Base-by-base conservation (phyloP, 257 asterid genomes). In the Cynanchum wilfordii region DNA sequence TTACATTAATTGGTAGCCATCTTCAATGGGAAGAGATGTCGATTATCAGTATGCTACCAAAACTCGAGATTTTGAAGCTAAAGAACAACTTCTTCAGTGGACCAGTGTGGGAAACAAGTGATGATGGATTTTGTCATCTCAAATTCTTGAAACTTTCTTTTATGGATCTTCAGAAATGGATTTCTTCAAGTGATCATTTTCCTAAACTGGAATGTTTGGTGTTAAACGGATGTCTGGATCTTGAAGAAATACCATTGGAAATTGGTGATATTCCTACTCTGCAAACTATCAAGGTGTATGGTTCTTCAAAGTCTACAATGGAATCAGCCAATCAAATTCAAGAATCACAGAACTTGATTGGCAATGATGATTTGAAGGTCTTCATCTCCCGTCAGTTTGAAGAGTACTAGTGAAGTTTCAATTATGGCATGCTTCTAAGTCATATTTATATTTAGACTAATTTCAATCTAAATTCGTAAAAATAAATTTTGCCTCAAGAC, bases 261-360 rank as follows among this genome's bases (percentile, higher is more conserved):
- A 5, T 57, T 12, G 75, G 68, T 0, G 75, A 71, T 1, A 58
- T 71, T 4, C 42, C 68, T 15, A 57, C 75, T 22, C 24, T 71
- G 10, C 52, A 40, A 47, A 38, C 12, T 15, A 71, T 71, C 15
- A 65, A 71, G 68, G 66, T 71, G 45, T 71, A 71, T 38, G 52
- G 22, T 25, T 71, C 68, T 10, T 42, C 75, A 3, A 22, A 47
- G 10, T 38, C 66, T 16, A 13, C 40, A n/a, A 49, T 38, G 17
- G 52, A 71, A 56, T 71, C 75, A 71, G 68, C 75, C 27, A 22
- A 15, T 7, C 42, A 40, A 57, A 71, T 71, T 38, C 67, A 58
- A 6, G 55, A 38, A 68, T 24, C 72, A 24, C 72, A 47, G 58
- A 25, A 30, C 20, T 47, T 0, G 42, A 16, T 45, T 2, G 59